Base-by-base conservation (phyloP, 306 rosid genomes). In the Canavalia ensiformis region DNA sequence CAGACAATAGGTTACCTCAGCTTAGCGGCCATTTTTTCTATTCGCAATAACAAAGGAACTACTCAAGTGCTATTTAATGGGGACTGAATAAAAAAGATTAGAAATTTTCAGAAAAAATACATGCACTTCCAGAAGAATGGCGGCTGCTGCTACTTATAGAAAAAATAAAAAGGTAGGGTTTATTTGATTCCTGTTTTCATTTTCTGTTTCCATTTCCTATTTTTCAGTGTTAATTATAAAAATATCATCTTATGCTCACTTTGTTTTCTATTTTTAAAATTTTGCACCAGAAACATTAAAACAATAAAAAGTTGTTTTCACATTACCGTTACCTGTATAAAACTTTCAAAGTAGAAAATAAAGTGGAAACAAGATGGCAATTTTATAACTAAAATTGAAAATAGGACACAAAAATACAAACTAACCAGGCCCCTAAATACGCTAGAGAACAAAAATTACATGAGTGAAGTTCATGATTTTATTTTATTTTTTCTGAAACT, bases 121-220 rank as follows among this genome's bases (percentile, higher is more conserved):
- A 76, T 46, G 52, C 54, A 81, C 39, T 50, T 70, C 35, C 68
- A 41, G 31, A 35, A 71, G 82, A 77, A 58, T 31, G 49, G 59
- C 12, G 57, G 74, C 74, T 29, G 10, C 11, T 28, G 58, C 39
- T 51, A 63, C 34, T 59, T n/a, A 12, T 8, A 7, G 42, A 7
- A 75, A 46, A 69, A 18, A 18, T 18, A 18, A 18, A 18, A 18
- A 18, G 25, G 25, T 18, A 18, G 25, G 25, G 25, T 0, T 18
- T 18, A 18, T 18, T 18, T 18, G 25, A 18, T 18, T 18, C 25
- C 25, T 18, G 25, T 18, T 18, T 18, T 18, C 25, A 18, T 18
- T 18, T 18, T 18, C 25, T 18, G 25, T 18, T 18, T 18, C 25
- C 25, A 18, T 18, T 18, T 18, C 25, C 25, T 18, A 18, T 18